A percentile compares a stretch with the other conserved stretches of the same genome.
Evolutionary conservation across 352 stramenopile genomes (phyloP).

Genomic region (Globisporangium paroecandrum): DNA sequence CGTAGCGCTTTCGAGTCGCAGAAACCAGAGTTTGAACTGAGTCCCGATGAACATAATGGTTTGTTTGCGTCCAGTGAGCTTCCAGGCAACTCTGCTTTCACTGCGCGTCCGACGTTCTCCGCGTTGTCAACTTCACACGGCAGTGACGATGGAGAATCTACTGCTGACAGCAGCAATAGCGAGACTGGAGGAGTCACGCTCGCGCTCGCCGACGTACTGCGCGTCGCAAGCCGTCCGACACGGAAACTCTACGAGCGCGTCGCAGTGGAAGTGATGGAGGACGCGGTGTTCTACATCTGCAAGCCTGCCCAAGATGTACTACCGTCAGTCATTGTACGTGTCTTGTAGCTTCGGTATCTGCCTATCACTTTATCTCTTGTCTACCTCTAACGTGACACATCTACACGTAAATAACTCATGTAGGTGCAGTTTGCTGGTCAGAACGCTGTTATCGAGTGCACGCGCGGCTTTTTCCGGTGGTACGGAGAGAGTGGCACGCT

Average conservation of each 20-base stretch:
- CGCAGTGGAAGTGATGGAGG: slow-evolving; percentile 31
- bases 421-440: slow-evolving; percentile 10
- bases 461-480: slow-evolving; percentile 48
- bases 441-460: slow-evolving; percentile 21
- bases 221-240: slow-evolving; percentile 37
- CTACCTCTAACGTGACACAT: background rate
- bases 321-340: slow-evolving; percentile 7
- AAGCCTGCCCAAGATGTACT: slow-evolving; percentile 2
- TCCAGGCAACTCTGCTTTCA: slow-evolving; percentile 40
- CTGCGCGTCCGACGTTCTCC: slow-evolving; percentile 43
- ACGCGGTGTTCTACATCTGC: slow-evolving; percentile 32
- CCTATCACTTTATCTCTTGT: background rate
- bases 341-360: background rate
- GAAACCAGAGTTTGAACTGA: slow-evolving; percentile 25
- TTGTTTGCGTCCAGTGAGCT: slow-evolving; percentile 18
- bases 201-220: slow-evolving; percentile 35
- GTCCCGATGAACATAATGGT: slow-evolving; percentile 2
- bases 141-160: slow-evolving; percentile 6
- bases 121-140: slow-evolving; percentile 25
- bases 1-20: slow-evolving; percentile 26
- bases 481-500: slow-evolving; percentile 28
- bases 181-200: slow-evolving; percentile 7
- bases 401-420: background rate
- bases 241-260: slow-evolving; percentile 36
- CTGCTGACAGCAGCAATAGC: background rate